Base-by-base conservation (phyloP, 179 eudicot genomes). In the Actinidia chinensis region DNA sequence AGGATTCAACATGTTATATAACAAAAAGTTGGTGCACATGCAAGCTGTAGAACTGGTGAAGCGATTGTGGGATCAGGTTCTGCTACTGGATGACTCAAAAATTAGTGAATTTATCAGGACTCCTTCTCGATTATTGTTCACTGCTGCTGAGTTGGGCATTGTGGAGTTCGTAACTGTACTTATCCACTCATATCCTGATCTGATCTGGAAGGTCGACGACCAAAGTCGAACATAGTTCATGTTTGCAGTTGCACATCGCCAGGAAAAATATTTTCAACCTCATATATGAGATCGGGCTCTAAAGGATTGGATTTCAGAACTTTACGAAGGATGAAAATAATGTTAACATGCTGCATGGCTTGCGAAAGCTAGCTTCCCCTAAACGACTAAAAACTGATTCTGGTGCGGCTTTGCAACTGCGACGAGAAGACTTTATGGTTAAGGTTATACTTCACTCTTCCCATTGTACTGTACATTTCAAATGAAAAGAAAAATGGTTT, bases 131-230 rank as follows among this genome's bases (percentile, higher is more conserved):
- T 14, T 83, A 40, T 51, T 83, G 0, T 87, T 87, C 73, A 80
- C 20, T 3, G 89, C 89, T 48, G 84, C 78, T 5, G 75, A 81
- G 47, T 61, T 76, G 36, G 89, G 89, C n/a, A 87, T 80, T 61
- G 72, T 61, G 3, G 83, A 87, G 22, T 87, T 87, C 76, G 44
- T 87, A 15, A 59, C 47, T 9, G 79, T 48, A 13, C 78, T 87
- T 13, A 59, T 84, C 14, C 40, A 78, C 4, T 33, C 68, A 0
- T 80, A 80, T 52, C 89, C 89, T 4, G 89, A 84, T 69, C 56
- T 87, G 7, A 68, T 84, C 42, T 87, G 89, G 89, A 76, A 79
- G 15, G 50, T 71, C 17, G 81, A 87, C 51, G 77, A 48, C 22
- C 66, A 78, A 4, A 15, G 56, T 14, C 79, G 25, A 84, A 79